Evolutionary conservation across 768 basidiomycete species (phyloP), one percentile per base, ranked within the genome.

Genomic region (Lactifluus echinatus): DNA sequence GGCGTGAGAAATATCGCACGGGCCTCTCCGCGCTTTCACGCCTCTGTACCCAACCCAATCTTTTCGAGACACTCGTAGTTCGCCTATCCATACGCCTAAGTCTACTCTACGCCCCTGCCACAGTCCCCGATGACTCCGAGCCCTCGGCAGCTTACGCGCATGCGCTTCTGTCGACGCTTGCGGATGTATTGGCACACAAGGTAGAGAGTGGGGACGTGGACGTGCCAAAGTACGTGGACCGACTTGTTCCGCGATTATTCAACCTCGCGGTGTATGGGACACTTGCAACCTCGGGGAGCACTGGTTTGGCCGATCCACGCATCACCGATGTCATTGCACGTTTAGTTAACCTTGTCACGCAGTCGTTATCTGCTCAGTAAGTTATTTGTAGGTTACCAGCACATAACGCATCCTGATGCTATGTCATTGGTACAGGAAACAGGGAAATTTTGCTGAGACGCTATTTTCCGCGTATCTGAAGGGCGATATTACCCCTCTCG

Each of bases 51-150:
- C 82, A 84, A 39, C 77, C 85, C 0, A 75, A 80, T 14, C 77
- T 98, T n/a, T 97, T 95, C 69, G 90, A 91, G 66, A 83, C 76
- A 4, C 77, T 98, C 26, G 82, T 91, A 51, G 77, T 91, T 46
- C 82, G 89, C 17, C 73, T 96, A 23, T 79, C 76, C 2, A 80
- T 85, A 3, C 90, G 91, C 69, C 74, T 98, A 29, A 87, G 90
- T 48, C 65, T 86, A 0, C 69, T 88, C n/a, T 83, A 82, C 61
- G 67, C 77, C 44, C 62, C 72, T 5, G 57, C 66, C 0, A 66
- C 74, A 5, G 57, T 69, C 11, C 21, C 53, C 4, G 67, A 67
- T 5, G 81, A 82, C 34, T 36, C 63, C 2, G 87, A 93, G 67
- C 78, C 82, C 12, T 72, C 70, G n/a, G 82, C 89, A 0, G 88